Evolutionary conservation across 129 eudicot species (phyloP), one percentile per base, ranked within the genome.

Genomic region (Pulicaria dysenterica): DNA sequence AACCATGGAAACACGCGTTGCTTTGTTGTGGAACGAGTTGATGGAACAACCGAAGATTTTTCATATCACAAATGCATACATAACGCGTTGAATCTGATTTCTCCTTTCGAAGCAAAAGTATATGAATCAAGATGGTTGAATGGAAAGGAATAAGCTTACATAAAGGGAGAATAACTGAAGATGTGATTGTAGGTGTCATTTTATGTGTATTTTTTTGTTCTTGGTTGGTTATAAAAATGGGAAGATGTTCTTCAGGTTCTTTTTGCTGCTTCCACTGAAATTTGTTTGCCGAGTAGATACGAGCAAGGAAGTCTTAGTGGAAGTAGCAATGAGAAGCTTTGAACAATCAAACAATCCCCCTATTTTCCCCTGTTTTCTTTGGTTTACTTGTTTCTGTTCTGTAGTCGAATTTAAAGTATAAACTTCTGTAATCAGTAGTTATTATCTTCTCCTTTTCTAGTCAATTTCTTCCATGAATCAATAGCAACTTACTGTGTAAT

Each of bases 261-360:
- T 92, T 92, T 92, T 92, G 98, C 95, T 89, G 96, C 96, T 89
- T 89, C 98, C 89, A 87, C 98, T 92, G 78, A 85, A 85, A 82
- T 82, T 89, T 86, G 85, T 83, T 87, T 78, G 93, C 94, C 85
- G 69, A 1, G n/a, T 41, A 12, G 56, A 50, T 69, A 77, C 83
- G 38, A 60, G 79, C 80, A 69, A 69, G 84, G 80, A 82, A 89
- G 60, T 71, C 80, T 84, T 81, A 92, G 98, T 87, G 91, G 98
- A 89, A 87, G 98, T 90, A 81, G 96, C 98, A 92, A 92, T 81
- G 98, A 84, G 92, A 92, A 84, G 92, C 96, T 90, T 82, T 84
- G 74, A 84, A 78, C 86, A 75, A 78, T 83, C 79, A 83, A 72
- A 77, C 69, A 83, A 80, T 77, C 81, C 81, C 65, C 68, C 42